Base-by-base conservation (phyloP, 306 rosid species). In the Dryas alaskensis region DNA sequence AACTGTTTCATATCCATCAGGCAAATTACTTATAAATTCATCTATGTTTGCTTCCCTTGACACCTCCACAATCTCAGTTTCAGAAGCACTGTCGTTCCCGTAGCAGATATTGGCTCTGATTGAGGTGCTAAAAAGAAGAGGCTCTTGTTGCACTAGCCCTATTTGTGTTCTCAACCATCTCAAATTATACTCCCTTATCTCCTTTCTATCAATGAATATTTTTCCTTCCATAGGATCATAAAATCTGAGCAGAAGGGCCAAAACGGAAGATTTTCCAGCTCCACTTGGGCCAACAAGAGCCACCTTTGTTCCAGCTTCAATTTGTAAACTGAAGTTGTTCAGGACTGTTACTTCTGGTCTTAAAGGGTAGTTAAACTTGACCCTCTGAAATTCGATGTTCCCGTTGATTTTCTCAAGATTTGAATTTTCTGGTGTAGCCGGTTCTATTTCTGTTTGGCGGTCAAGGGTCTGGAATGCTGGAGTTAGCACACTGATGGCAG, bases 211-310 rank as follows among this genome's bases (percentile, higher is more conserved):
- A 77, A 90, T 83, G 74, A 83, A 74, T 52, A 92, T 82, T 47
- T 70, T 81, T 48, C 96, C 96, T n/a, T 67, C 79, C 54, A 68
- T 73, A 43, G 95, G 95, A 72, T 90, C 92, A 46, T 92, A 90
- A 63, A 88, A 92, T 73, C 96, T 81, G 13, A 92, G 89, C 53
- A 90, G 53, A 83, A 92, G 96, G 60, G 96, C 85, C 78, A 90
- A 62, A 67, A 88, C 87, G 3, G 95, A 92, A 22, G 95, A 88
- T 63, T 92, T 92, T 49, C 96, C 98, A 17, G 96, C 92, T 1
- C 98, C 95, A 73, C 98, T 87, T 14, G 96, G 92, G 65, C 92
- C 98, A 22, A 90, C 92, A 48, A 92, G 84, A 65, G 95, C 98
- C 67, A 88, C 87, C 81, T 84, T 87, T 31, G 77, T 84, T 64